Evolutionary conservation across 164 flowering plant genomes (phyloP).

Genomic region (Berberis thunbergii): DNA sequence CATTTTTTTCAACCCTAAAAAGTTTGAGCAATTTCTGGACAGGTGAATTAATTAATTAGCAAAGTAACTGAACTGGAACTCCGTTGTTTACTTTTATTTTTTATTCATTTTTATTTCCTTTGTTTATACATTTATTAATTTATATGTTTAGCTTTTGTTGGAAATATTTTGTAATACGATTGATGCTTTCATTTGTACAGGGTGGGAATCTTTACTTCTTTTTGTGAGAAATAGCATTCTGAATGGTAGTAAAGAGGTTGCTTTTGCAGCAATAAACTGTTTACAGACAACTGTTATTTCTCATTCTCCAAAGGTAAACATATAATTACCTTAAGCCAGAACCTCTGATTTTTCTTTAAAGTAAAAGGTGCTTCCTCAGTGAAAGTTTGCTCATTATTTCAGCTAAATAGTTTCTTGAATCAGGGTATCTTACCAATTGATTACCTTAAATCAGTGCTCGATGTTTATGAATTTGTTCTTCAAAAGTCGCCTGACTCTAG

Average conservation of each 20-base stretch:
- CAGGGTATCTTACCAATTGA: conserved; percentile 85
- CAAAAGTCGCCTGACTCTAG: conserved; percentile 36
- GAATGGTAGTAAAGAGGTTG: conserved; percentile 93
- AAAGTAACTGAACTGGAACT: no score
- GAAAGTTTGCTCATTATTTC: not conserved
- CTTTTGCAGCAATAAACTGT: conserved; percentile 88
- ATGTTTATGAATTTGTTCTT: conserved; percentile 66
- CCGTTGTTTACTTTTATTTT: no score
- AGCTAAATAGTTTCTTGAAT: conserved; percentile 12
- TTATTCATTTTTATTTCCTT: no score
- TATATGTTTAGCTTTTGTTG: no score
- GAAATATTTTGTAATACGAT: not conserved
- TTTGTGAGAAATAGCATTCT: conserved; percentile 66
- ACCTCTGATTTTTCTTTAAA: not conserved
- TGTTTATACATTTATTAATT: no score
- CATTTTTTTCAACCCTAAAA: conserved; percentile 72
- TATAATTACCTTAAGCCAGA: not conserved
- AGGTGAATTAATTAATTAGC: conserved; percentile 30
- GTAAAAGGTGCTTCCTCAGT: not conserved
- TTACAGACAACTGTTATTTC: conserved; percentile 78
- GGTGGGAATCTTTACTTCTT: conserved; percentile 84
- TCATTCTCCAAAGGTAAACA: conserved; percentile 72
- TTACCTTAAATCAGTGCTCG: conserved; percentile 76
- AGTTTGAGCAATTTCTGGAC: conserved; percentile 67
- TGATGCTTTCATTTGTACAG: conserved; percentile 28